phyloP scores from a whole-genome alignment of 371 early-diverging fungal species.

The Parasitella parasitica region DNA sequence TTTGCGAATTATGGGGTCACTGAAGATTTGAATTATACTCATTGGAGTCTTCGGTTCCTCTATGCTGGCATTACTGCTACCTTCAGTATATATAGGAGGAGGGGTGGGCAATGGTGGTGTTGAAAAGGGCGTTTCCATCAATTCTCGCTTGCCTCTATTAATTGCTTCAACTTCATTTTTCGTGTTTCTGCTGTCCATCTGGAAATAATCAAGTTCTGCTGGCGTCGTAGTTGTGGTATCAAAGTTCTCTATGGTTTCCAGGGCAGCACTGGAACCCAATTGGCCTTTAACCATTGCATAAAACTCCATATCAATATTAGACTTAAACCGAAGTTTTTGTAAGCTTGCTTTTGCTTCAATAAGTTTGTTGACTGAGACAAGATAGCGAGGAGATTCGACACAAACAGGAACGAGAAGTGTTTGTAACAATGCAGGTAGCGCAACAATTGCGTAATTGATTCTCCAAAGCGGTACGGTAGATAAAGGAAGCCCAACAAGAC shows the following conservation, averaged over 20 bases:
- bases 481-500: conserved; percentile 57
- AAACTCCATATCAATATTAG: conserved; percentile 57
- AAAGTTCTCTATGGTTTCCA: not conserved
- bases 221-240: too few species aligned
- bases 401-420: conserved; percentile 59
- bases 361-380: not conserved
- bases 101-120: not conserved
- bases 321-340: conserved; percentile 13
- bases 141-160: too few species aligned
- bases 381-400: conserved; percentile 78
- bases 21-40: conserved; percentile 34
- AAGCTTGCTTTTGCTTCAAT: not conserved
- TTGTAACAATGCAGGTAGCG: conserved; percentile 68
- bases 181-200: too few species aligned
- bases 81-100: not conserved
- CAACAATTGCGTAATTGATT: conserved; percentile 59
- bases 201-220: too few species aligned
- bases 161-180: too few species aligned
- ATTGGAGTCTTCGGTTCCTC: not conserved
- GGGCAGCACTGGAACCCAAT: conserved; percentile 25
- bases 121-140: not conserved
- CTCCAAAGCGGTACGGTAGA: conserved; percentile 68
- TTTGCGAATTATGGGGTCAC: conserved; percentile 45
- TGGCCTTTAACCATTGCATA: conserved; percentile 53
- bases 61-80: not conserved